Conservation (phyloP, 371 early-diverging fungal genomes). For the Mortierella polycephala region DNA sequence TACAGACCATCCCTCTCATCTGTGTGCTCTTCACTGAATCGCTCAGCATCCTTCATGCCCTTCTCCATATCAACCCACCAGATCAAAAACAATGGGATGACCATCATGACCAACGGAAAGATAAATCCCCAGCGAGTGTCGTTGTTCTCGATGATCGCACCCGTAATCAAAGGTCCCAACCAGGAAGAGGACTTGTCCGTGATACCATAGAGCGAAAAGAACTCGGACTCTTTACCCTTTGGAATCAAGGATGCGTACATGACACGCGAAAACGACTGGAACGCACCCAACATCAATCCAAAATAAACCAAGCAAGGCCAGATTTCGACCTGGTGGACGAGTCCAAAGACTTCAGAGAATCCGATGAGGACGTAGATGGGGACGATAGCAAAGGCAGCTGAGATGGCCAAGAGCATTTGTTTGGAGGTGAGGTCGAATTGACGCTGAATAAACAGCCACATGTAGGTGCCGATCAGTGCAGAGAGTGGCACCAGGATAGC, state of each 20-base stretch:
- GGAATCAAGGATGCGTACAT: constrained; percentile 60
- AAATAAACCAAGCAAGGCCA: constrained; percentile 58
- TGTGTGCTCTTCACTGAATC: constrained; percentile 42
- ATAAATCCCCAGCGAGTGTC: constrained; percentile 57
- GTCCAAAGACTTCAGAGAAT: constrained; percentile 61
- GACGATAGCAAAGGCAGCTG: constrained; percentile 44
- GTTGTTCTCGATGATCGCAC: constrained; percentile 57
- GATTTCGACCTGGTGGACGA: constrained; percentile 58
- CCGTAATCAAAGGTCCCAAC: constrained; percentile 72
- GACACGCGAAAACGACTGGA: constrained; percentile 62
- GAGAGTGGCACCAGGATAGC: constrained; percentile 59
- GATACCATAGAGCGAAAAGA: constrained; percentile 67
- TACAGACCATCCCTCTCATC: constrained; percentile 45
- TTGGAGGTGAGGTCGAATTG: constrained; percentile 50
- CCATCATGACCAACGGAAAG: constrained; percentile 59
- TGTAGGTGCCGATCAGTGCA: constrained; percentile 61
- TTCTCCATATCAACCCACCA: constrained; percentile 58
- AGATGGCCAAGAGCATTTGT: constrained; percentile 43
- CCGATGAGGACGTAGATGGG: constrained; percentile 69
- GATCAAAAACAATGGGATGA: constrained; percentile 57
- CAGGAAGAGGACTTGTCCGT: constrained; percentile 73
- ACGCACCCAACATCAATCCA: constrained; percentile 67
- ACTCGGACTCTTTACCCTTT: constrained; percentile 62
- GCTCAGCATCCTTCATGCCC: constrained; percentile 60
- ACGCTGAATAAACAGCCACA: constrained; percentile 64